Evolutionary conservation across 2,329 filamentous ascomycete species (phyloP), one percentile per base, ranked within the genome.

Genomic region (Truncatella angustata): DNA sequence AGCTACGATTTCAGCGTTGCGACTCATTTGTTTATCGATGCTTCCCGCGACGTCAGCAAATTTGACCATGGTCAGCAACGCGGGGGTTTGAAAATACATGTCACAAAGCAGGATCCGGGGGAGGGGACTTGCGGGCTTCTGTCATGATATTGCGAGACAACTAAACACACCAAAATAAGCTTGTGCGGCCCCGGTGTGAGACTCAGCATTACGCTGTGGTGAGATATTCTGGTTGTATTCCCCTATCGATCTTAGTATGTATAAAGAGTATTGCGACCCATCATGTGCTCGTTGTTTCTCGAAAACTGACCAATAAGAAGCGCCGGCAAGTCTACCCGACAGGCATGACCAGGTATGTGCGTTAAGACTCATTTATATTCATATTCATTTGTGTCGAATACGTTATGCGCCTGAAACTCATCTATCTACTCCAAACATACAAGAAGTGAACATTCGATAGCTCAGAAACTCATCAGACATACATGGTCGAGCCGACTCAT

Each of bases 131-230:
- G 40, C 40, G 21, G 28, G 9, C 21, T 26, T 37, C 21, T 49
- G 45, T 49, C 30, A 24, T 23, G 10, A 21, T 39, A 35, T 23
- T 14, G 32, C 23, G 34, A 39, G 34, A 23, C 40, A 44, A n/a
- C 40, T n/a, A 37, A n/a, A 23, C 45, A 12, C 30, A 16, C 16
- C 26, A 16, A 48, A 24, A 48, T 48, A 24, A 48, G 45, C 32
- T 48, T 48, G 45, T 48, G 34, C 32, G 45, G 16, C 32, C n/a
- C 45, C 45, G 45, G 45, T 26, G 45, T 48, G 45, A 48, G 45
- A 48, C 45, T 48, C 45, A 20, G 32, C 30, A 37, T 32, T 32
- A 32, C 21, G 14, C 45, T 39, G 45, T 32, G 23, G 45, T 48
- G 32, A 48, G 32, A 46, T 46, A 28, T 7, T 39, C 36, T 39